A percentile compares a stretch with the other conserved stretches of the same genome.
Evolutionary conservation across 768 basidiomycete genomes (phyloP).

Genomic region (Cyclocybe aegerita): DNA sequence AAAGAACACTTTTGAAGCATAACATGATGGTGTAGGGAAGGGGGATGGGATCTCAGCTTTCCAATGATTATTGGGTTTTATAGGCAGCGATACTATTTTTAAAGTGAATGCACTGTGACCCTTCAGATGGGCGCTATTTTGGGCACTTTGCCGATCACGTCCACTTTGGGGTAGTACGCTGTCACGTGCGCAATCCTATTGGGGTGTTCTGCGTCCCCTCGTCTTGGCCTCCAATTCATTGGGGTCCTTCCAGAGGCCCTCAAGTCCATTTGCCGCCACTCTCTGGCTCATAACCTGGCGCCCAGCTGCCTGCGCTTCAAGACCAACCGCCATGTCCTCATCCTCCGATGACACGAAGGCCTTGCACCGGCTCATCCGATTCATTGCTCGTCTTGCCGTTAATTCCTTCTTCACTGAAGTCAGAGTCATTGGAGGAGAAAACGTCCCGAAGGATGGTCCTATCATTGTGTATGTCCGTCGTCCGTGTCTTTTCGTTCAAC

Average conservation of each 20-base stretch:
- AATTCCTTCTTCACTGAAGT: constrained; percentile 89
- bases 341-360: constrained; percentile 38
- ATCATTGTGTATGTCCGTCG: constrained; percentile 77
- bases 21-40: not conserved
- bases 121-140: no score
- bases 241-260: no score
- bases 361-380: constrained; percentile 71
- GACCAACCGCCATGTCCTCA: constrained; percentile 7
- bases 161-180: no score
- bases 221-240: no score
- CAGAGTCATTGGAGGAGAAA: constrained; percentile 82
- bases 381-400: constrained; percentile 70
- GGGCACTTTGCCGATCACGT: no score
- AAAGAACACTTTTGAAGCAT: not conserved
- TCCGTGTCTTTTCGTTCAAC: constrained; percentile 1
- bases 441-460: constrained; percentile 86
- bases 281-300: not conserved
- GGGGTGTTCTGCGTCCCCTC: no score
- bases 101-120: no score
- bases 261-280: no score
- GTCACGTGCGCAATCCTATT: no score
- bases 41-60: no score
- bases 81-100: no score
- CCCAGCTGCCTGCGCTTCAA: not conserved
- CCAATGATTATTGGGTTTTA: no score